phyloP scores from a whole-genome alignment of 371 early-diverging fungal species.

The Umbelopsis sp. region DNA sequence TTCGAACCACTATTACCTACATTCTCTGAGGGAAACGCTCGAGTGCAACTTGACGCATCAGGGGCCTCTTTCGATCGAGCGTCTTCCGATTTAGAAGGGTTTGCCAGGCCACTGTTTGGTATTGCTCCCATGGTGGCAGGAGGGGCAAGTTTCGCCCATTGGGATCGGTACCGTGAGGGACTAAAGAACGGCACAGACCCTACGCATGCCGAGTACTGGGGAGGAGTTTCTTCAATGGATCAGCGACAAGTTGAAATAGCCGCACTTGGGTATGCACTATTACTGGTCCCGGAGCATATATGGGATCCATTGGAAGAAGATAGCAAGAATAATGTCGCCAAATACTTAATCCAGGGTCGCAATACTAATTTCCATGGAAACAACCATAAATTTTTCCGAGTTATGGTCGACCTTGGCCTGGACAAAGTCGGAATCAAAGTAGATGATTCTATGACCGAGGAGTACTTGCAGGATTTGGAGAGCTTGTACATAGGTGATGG shows the following conservation, averaged over 20 bases:
- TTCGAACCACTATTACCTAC: conserved; percentile 7
- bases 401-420: conserved; percentile 18
- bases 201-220: conserved; percentile 10
- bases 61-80: conserved; percentile 6
- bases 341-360: not conserved
- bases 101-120: conserved; percentile 14
- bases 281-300: conserved; percentile 9
- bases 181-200: conserved; percentile 11
- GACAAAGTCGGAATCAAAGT: not conserved
- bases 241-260: conserved; percentile 17
- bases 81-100: conserved; percentile 10
- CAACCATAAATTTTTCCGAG: conserved; percentile 7
- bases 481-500: conserved; percentile 13
- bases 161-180: not conserved
- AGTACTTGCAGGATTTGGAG: conserved; percentile 9
- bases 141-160: conserved; percentile 7
- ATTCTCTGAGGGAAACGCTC: conserved; percentile 12
- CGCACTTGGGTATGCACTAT: conserved; percentile 8
- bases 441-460: conserved; percentile 2
- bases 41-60: conserved; percentile 4
- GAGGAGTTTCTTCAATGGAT: not conserved
- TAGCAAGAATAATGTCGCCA: not conserved
- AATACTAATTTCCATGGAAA: not conserved
- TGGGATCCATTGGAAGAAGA: conserved; percentile 14
- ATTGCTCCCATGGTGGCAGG: conserved; percentile 16